phyloP scores from a whole-genome alignment of 2,329 filamentous ascomycete genomes.

The Diplodia intermedia region DNA sequence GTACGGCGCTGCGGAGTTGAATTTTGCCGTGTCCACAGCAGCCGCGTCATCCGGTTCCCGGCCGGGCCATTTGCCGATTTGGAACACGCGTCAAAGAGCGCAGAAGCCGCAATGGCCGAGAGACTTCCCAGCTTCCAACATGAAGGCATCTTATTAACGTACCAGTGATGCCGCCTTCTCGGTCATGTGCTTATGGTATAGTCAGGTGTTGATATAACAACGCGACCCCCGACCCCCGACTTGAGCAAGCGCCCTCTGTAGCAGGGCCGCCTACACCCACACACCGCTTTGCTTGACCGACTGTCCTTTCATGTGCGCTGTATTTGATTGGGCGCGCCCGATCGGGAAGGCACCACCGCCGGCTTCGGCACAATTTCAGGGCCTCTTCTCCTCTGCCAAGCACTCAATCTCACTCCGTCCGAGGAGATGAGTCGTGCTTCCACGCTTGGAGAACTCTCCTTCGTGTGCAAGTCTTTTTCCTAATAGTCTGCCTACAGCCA shows the following conservation, averaged over 20 bases:
- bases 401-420: neutral
- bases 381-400: neutral
- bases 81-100: neutral
- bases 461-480: neutral
- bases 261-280: neutral
- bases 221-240: neutral
- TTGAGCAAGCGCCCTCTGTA: neutral
- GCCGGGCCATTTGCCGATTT: neutral
- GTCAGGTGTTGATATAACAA: neutral
- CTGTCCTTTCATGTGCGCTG: neutral
- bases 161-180: neutral
- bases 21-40: neutral
- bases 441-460: neutral
- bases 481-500: neutral
- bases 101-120: neutral
- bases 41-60: constrained; percentile 22
- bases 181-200: neutral
- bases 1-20: neutral
- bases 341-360: neutral
- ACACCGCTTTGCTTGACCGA: neutral
- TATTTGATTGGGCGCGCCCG: neutral
- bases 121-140: neutral
- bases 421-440: neutral
- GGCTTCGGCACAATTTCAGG: neutral
- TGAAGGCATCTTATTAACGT: neutral